Conservation (phyloP, 768 basidiomycete genomes). For the Auricularia sp. region DNA sequence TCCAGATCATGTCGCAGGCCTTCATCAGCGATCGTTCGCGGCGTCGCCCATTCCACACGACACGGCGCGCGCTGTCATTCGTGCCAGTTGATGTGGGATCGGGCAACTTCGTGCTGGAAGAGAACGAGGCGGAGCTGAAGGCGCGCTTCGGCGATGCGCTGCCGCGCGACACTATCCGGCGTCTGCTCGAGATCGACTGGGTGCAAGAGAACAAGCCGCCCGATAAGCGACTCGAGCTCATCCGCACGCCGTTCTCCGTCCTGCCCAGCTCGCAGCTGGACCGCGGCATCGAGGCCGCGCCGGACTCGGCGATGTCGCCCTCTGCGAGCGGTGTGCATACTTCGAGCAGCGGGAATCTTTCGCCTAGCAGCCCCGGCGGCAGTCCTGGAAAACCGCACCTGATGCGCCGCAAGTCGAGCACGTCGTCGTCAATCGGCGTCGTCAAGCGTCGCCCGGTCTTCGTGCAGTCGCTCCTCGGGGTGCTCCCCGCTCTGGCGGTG, state of each 20-base stretch:
- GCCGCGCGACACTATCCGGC: slow-evolving; percentile 53
- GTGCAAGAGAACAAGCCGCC: slow-evolving; percentile 44
- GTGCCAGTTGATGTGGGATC: slow-evolving; percentile 69
- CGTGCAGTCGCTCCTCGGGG: slow-evolving; percentile 44
- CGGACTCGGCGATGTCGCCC: slow-evolving; percentile 11
- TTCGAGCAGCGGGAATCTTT: slow-evolving; percentile 15
- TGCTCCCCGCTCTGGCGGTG: slow-evolving; percentile 44
- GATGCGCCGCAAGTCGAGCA: slow-evolving; percentile 47
- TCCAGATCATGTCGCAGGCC: slow-evolving; percentile 54
- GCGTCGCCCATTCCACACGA: slow-evolving; percentile 56
- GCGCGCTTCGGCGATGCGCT: slow-evolving; percentile 36
- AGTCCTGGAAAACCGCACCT: slow-evolving; percentile 17
- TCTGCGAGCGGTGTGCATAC: slow-evolving; percentile 13
- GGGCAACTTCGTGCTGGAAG: slow-evolving; percentile 42
- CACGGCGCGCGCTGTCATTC: slow-evolving; percentile 60
- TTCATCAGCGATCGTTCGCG: slow-evolving; percentile 49
- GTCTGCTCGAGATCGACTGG: slow-evolving; percentile 69
- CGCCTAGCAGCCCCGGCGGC: slow-evolving; percentile 7
- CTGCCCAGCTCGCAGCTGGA: slow-evolving; percentile 49
- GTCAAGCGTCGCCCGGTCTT: slow-evolving; percentile 58
- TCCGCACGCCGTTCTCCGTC: slow-evolving; percentile 55
- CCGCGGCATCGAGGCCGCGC: slow-evolving; percentile 27
- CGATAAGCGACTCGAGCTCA: slow-evolving; percentile 48
- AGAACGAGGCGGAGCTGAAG: slow-evolving; percentile 38
- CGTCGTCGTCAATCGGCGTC: slow-evolving; percentile 19